Evolutionary conservation across 495 filamentous ascomycete genomes (phyloP), one percentile per base, ranked within the genome.

Genomic region (Aspergillus baeticus): DNA sequence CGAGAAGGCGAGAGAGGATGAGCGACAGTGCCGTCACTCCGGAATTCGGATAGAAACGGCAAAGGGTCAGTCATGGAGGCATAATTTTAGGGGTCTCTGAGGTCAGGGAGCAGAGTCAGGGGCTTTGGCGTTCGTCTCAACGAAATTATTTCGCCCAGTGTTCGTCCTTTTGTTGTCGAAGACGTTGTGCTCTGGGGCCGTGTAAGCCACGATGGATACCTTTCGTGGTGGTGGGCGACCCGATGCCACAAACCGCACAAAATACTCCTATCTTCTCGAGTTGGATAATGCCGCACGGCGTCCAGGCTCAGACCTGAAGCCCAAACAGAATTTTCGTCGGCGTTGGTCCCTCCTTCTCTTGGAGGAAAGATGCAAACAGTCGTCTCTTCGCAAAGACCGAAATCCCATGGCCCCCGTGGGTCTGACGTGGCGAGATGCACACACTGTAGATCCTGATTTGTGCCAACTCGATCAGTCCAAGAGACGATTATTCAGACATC

Each of bases 351-450:
- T 29, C 26, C 47, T 21, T 21, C 33, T 45, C 17, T 18, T 46
- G 29, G 31, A 37, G 29, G 18, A 26, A 44, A 44, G 29, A 8
- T 51, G 49, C 26, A 29, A 29, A 29, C 26, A 51, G 35, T 26
- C 35, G 29, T 51, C 49, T 13, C 35, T 37, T 11, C 13, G 33
- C 6, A 35, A 35, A 35, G 23, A n/a, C 35, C 29, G n/a, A 33
- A 10, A 21, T 18, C 44, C 44, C 14, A 45, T 29, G 26, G 26
- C 42, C 14, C 31, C 35, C 31, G 44, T 50, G 54, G 54, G 45
- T 17, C 37, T 57, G 45, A 57, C 54, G 54, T 57, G 54, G 54
- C 54, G 36, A 50, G 50, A 43, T 21, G 33, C 31, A 18, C 26
- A 29, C 26, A 29, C 45, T 7, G 33, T 31, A 29, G 37, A 57